These are phyloP conservation scores for Umbelopsis isabellina DNA, from an alignment of 192 early-diverging fungal species.

Conservation along the genomic window DNA sequence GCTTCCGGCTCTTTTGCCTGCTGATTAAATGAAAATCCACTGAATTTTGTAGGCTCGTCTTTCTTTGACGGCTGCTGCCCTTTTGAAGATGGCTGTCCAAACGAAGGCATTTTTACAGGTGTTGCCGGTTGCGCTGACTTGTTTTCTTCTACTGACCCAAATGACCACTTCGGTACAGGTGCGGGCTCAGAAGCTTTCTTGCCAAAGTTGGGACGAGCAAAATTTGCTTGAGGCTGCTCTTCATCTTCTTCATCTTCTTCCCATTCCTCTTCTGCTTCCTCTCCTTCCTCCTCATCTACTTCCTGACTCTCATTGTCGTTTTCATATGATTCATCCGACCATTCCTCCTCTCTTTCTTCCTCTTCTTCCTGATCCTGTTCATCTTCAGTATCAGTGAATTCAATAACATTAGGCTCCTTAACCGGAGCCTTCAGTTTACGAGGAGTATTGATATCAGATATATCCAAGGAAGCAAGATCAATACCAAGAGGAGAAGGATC, in stretches of 20 bases:
- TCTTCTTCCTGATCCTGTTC: background rate
- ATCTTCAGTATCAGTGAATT: background rate
- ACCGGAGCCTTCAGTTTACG: background rate
- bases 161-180: background rate
- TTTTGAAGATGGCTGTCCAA: background rate
- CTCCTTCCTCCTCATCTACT: background rate
- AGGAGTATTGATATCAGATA: constrained; percentile 16
- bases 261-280: background rate
- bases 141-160: background rate
- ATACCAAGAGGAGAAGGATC: constrained; percentile 9
- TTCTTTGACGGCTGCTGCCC: background rate
- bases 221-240: background rate
- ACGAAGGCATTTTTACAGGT: background rate
- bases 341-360: background rate
- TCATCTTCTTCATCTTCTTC: background rate
- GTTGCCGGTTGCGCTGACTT: background rate
- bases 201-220: too few relatives aligned
- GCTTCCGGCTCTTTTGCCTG: too few relatives aligned
- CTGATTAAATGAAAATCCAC: background rate
- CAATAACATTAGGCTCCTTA: background rate
- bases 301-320: background rate
- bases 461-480: constrained; percentile 6
- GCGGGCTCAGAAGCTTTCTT: background rate
- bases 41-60: background rate
- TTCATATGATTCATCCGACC: background rate